Base-by-base conservation (phyloP, 2,329 filamentous ascomycete species). In the Pseudocercospora fijiensis region DNA sequence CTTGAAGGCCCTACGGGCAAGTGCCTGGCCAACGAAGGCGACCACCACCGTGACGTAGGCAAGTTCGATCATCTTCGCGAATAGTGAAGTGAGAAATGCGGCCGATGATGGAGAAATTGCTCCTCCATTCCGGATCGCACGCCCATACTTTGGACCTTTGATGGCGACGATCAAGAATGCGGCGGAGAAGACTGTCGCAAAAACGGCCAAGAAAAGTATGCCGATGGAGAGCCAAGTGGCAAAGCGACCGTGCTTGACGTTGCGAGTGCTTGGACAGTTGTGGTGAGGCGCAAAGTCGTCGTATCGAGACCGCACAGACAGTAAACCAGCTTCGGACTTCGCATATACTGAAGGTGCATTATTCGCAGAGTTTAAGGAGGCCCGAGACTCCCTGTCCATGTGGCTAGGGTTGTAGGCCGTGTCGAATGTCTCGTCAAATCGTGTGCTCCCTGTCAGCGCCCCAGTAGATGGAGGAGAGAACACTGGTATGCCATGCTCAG, bases 31-130 rank as follows among this genome's bases (percentile, higher is more conserved):
- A 0, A 93, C 74, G 60, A 90, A 90, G 0, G 88, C 84, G 1
- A 93, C 88, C 65, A 91, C 90, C 0, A 91, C 87, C 0, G 90
- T 91, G 3, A 91, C 89, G 71, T 92, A 94, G 0, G 88, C 87
- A 67, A 93, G 73, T 76, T 94, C 91, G 55, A 93, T 90, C 0
- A 88, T 85, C 76, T 93, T 94, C 7, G 90, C 89, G 37, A 91
- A 78, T 2, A 91, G 76, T 0, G 89, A 84, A n/a, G 86, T 87
- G 0, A 93, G 72, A 1, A 90, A 76, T 0, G 86, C 87, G 0
- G 90, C 90, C 1, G 86, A 88, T 0, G 86, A 83, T 0, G 88
- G 86, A 0, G 80, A 79, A 16, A 93, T 70, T 0, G 74, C 70
- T 7, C 83, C 81, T 4, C 64, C 67, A 11, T 80, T 82, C 11